phyloP scores from a whole-genome alignment of 2,329 filamentous ascomycete genomes.

The Metarhizium rileyi region DNA sequence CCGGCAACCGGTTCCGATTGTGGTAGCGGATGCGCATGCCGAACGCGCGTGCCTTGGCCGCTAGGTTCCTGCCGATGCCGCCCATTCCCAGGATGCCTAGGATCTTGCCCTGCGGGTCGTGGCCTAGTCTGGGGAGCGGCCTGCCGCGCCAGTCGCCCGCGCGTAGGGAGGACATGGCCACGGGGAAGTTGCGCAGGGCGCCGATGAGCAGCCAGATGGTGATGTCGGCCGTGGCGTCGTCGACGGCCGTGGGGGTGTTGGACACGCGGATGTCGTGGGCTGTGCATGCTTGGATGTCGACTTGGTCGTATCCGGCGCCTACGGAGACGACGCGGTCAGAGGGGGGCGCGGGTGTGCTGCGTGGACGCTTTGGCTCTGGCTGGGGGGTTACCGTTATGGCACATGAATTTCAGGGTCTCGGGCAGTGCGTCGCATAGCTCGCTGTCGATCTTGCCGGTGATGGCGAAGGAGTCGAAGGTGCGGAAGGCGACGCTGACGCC shows the following conservation, averaged over 20 bases:
- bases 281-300: slow-evolving; percentile 65
- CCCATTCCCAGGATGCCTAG: slow-evolving; percentile 81
- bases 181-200: slow-evolving; percentile 64
- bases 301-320: slow-evolving; percentile 80
- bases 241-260: slow-evolving; percentile 71
- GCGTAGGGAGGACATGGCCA: slow-evolving; percentile 55
- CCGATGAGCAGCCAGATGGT: slow-evolving; percentile 76
- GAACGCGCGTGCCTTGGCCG: slow-evolving; percentile 63
- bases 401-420: slow-evolving; percentile 44
- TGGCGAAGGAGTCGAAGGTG: slow-evolving; percentile 53
- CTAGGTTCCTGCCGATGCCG: slow-evolving; percentile 70
- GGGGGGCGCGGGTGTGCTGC: background rate
- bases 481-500: slow-evolving; percentile 57
- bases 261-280: slow-evolving; percentile 58
- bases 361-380: background rate
- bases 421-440: slow-evolving; percentile 55
- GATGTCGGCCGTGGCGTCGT: slow-evolving; percentile 75
- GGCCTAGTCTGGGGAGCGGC: slow-evolving; percentile 49
- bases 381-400: slow-evolving; percentile 42
- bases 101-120: slow-evolving; percentile 69
- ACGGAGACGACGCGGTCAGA: background rate
- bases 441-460: slow-evolving; percentile 62
- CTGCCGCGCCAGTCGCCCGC: slow-evolving; percentile 57
- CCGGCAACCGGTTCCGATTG: slow-evolving; percentile 54
- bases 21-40: slow-evolving; percentile 69